These are phyloP conservation scores for Limonium bicolor DNA, from an alignment of 148 eudicot genomes.

Conservation along the genomic window DNA sequence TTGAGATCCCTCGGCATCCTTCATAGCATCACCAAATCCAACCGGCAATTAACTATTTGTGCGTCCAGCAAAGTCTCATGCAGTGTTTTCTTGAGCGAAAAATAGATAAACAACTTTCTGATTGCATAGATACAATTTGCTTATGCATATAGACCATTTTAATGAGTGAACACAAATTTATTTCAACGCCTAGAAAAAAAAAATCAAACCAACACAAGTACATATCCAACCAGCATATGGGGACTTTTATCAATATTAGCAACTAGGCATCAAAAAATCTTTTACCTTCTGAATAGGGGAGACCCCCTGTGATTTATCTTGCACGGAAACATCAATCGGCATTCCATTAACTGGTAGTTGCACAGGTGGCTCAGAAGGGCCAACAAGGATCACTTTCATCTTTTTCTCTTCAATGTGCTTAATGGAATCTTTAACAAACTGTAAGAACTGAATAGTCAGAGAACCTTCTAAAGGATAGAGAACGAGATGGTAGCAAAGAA, in stretches of 20 bases:
- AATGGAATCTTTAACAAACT: slow-evolving; percentile 48
- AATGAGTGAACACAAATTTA: not conserved
- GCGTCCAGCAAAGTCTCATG: not conserved
- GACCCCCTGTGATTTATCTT: slow-evolving; percentile 15
- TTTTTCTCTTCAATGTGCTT: slow-evolving; percentile 60
- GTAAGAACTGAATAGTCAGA: slow-evolving; percentile 8
- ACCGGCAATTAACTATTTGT: not conserved
- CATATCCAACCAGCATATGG: too few species aligned
- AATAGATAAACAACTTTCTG: not conserved
- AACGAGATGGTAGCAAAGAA: not conserved
- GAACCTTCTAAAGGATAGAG: not conserved
- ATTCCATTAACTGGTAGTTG: slow-evolving; percentile 32
- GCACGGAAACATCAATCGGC: slow-evolving; percentile 12
- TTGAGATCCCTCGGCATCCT: slow-evolving; percentile 20
- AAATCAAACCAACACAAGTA: too few species aligned
- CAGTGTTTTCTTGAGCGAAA: not conserved
- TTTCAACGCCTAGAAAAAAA: too few species aligned
- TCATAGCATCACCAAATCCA: not conserved
- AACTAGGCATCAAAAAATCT: not conserved
- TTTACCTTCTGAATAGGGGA: slow-evolving; percentile 26
- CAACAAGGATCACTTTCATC: slow-evolving; percentile 56
- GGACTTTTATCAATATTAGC: not conserved
- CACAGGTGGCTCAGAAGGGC: slow-evolving; percentile 41
- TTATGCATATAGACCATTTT: not conserved
- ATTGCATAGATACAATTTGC: not conserved